phyloP scores from a whole-genome alignment of 768 basidiomycete species.

The Boletus pseudopeckii region DNA sequence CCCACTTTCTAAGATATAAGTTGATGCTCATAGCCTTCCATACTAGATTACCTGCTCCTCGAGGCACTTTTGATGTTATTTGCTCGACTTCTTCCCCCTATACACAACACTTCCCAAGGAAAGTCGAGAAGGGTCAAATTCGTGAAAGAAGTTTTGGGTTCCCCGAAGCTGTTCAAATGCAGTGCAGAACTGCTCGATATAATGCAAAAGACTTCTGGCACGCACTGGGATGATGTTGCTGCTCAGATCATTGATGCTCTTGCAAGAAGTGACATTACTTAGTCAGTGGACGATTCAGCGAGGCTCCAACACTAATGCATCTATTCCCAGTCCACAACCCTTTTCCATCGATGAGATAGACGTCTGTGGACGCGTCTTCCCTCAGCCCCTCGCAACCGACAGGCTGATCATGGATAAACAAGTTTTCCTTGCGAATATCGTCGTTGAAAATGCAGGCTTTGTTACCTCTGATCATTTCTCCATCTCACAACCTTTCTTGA shows the following conservation, averaged over 20 bases:
- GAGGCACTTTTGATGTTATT: slow-evolving; percentile 57
- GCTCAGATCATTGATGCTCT: slow-evolving; percentile 46
- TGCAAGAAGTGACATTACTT: slow-evolving; percentile 43
- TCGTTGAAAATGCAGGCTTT: slow-evolving; percentile 19
- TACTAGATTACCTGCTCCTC: slow-evolving; percentile 51
- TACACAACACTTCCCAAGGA: slow-evolving; percentile 34
- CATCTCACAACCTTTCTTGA: slow-evolving; percentile 5
- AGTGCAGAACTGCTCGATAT: slow-evolving; percentile 37
- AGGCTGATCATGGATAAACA: slow-evolving; percentile 51
- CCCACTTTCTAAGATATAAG: neutral
- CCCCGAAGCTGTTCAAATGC: slow-evolving; percentile 35
- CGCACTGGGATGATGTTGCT: slow-evolving; percentile 54
- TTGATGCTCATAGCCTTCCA: neutral
- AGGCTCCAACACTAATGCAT: slow-evolving; percentile 1
- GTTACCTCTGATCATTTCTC: neutral
- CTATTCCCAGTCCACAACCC: slow-evolving; percentile 52
- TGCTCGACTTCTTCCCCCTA: slow-evolving; percentile 51
- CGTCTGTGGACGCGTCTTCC: slow-evolving; percentile 34
- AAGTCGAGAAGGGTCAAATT: slow-evolving; percentile 41
- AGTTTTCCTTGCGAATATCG: slow-evolving; percentile 50
- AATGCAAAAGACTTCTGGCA: slow-evolving; percentile 40
- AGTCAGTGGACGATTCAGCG: slow-evolving; percentile 36
- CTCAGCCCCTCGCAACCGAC: slow-evolving; percentile 38
- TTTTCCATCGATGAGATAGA: slow-evolving; percentile 44
- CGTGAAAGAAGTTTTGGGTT: slow-evolving; percentile 50